Percentiles rank a stretch among this genome's conserved stretches.
Evolutionary conservation across 768 basidiomycete genomes (phyloP).

Genomic region (Kwoniella heveanensis): DNA sequence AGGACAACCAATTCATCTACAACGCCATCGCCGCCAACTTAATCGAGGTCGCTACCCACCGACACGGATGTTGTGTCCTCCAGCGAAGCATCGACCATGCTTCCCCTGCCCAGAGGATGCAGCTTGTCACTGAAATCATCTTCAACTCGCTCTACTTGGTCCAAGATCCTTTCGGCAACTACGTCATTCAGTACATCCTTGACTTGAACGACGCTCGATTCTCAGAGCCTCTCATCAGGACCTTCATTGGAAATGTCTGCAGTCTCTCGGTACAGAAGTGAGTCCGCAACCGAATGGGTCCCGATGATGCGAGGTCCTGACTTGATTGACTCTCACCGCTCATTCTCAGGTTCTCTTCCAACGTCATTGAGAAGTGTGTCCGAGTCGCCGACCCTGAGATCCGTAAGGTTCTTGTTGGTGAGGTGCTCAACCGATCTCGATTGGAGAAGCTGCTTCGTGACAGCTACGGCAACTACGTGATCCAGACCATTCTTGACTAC

Average conservation of each 20-base stretch:
- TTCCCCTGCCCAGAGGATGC: conserved; percentile 71
- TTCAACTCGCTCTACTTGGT: conserved; percentile 96
- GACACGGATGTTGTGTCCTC: conserved; percentile 94
- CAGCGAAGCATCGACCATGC: conserved; percentile 99
- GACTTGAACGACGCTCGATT: conserved; percentile 98
- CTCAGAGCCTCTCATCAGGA: conserved; percentile 94
- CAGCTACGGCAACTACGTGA: conserved; percentile 95
- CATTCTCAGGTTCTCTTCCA: conserved; percentile 85
- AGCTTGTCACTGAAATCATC: conserved; percentile 97
- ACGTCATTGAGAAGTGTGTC: conserved; percentile 94
- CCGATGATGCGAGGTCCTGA: too few relatives aligned
- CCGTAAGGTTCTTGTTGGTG: conserved; percentile 90
- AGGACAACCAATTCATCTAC: conserved; percentile 99
- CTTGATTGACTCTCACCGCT: too few relatives aligned
- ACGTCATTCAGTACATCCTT: conserved; percentile 78
- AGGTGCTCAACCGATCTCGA: conserved; percentile 88
- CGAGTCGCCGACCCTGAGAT: conserved; percentile 95
- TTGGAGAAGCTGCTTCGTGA: conserved; percentile 94
- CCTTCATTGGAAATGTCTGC: conserved; percentile 96
- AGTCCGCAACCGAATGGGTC: too few relatives aligned
- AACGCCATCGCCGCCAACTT: conserved; percentile 98
- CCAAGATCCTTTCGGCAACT: conserved; percentile 75
- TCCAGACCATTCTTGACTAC: conserved; percentile 95
- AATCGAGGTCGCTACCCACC: conserved; percentile 81
- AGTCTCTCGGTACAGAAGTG: conserved; percentile 92